These are phyloP conservation scores for Aspergillus tubingensis DNA, from an alignment of 2,329 filamentous ascomycete genomes.

Conservation along the genomic window DNA sequence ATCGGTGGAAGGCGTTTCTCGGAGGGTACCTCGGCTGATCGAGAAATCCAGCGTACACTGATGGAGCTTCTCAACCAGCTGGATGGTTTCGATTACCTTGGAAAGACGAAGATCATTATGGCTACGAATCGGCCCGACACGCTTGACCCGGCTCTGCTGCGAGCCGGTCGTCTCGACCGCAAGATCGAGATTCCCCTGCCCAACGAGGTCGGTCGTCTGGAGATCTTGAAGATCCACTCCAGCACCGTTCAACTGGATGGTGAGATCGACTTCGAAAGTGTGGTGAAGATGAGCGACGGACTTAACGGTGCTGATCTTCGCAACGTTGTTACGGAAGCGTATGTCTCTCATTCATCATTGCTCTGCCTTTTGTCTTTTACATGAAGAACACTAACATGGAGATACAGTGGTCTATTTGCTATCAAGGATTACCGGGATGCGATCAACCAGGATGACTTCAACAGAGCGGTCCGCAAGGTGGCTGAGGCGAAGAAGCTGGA, in stretches of 20 bases:
- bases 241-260: constrained; percentile 83
- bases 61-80: constrained; percentile 99
- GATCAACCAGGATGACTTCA: constrained; percentile 98
- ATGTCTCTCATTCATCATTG: constrained; percentile 43
- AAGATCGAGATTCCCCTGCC: constrained; percentile 98
- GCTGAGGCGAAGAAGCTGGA: constrained; percentile 97
- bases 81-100: constrained; percentile 97
- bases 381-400: constrained; percentile 20
- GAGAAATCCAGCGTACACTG: constrained; percentile 95
- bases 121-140: constrained; percentile 96
- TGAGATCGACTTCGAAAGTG: constrained; percentile 97
- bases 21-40: constrained; percentile 94
- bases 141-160: constrained; percentile 85
- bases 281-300: constrained; percentile 99
- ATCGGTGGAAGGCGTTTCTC: constrained; percentile 96
- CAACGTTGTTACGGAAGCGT: constrained; percentile 98
- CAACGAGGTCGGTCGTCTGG: constrained; percentile 92
- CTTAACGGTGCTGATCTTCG: constrained; percentile 96
- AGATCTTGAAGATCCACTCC: constrained; percentile 98
- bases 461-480: constrained; percentile 97
- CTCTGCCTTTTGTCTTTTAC: not conserved
- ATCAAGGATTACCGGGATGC: constrained; percentile 98
- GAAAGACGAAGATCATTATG: constrained; percentile 99
- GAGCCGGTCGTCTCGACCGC: constrained; percentile 89
- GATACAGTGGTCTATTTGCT: constrained; percentile 82